Conservation (phyloP, 163 green algal genomes). For the Chloromonas sp. region DNA sequence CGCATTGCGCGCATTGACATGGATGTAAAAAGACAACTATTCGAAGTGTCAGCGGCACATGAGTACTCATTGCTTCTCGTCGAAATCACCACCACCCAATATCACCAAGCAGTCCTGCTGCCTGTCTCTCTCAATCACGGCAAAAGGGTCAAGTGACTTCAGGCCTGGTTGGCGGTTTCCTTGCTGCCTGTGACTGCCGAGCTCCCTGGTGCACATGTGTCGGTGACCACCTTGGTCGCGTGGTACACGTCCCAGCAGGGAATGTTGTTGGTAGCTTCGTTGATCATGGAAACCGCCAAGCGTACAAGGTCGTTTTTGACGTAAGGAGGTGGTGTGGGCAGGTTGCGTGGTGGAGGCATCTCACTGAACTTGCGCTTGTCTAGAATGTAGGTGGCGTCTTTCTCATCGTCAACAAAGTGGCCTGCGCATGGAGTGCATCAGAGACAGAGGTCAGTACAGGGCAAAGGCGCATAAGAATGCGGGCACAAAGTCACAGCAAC, state of each 20-base stretch:
- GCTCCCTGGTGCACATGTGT: neutral
- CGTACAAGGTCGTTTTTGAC: slow-evolving; percentile 78
- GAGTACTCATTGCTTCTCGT: too few species aligned
- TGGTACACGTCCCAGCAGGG: slow-evolving; percentile 82
- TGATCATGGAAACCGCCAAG: slow-evolving; percentile 68
- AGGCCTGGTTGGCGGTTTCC: neutral
- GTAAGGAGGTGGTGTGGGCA: slow-evolving; percentile 46
- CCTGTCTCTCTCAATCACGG: neutral
- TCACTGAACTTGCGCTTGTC: slow-evolving; percentile 77
- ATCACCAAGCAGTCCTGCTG: neutral
- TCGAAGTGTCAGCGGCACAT: too few species aligned
- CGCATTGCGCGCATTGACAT: too few species aligned
- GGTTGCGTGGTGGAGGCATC: slow-evolving; percentile 57
- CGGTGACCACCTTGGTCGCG: slow-evolving; percentile 28
- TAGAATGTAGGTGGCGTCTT: slow-evolving; percentile 38
- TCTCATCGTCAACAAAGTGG: neutral
- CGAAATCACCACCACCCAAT: neutral
- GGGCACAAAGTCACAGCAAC: neutral
- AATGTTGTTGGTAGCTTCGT: slow-evolving; percentile 71
- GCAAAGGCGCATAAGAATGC: neutral
- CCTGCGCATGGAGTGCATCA: neutral
- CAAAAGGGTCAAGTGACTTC: neutral
- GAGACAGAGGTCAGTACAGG: neutral
- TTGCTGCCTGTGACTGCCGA: neutral
- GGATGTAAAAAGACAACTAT: too few species aligned